A percentile compares a stretch with the other conserved stretches of the same genome.
These are phyloP conservation scores for Dentiscutata heterogama DNA, from an alignment of 371 early-diverging fungal genomes.

Conservation along the genomic window DNA sequence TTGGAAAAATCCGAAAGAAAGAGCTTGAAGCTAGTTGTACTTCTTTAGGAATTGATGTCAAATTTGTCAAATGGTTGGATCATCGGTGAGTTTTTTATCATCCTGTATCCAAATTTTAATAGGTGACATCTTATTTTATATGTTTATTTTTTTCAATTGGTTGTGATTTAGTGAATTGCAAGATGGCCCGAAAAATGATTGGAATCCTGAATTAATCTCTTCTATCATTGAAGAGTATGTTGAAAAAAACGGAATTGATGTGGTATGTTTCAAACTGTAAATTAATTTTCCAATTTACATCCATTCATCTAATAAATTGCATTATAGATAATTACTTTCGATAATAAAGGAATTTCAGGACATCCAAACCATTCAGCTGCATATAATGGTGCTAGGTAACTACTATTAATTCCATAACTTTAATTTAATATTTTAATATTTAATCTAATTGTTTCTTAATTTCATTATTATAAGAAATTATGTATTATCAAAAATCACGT, in stretches of 20 bases:
- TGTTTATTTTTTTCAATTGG: slow-evolving; percentile 20
- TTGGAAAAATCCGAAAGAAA: slow-evolving; percentile 80
- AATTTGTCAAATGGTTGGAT: slow-evolving; percentile 72
- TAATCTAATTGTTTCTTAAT: neutral
- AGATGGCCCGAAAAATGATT: slow-evolving; percentile 80
- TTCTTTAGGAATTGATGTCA: slow-evolving; percentile 70
- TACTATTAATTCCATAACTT: neutral
- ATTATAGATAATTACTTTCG: slow-evolving; percentile 92
- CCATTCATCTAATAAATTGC: neutral
- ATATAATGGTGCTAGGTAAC: slow-evolving; percentile 81
- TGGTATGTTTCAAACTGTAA: slow-evolving; percentile 56
- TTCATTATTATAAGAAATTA: slow-evolving; percentile 32
- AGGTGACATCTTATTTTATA: slow-evolving; percentile 44
- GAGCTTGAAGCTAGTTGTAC: slow-evolving; percentile 80
- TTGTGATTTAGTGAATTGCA: slow-evolving; percentile 66
- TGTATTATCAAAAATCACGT: neutral
- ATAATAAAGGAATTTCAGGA: slow-evolving; percentile 90
- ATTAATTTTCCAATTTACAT: neutral
- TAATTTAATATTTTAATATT: neutral
- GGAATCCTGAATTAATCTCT: slow-evolving; percentile 74
- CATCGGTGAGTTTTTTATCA: slow-evolving; percentile 63
- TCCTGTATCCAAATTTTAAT: neutral
- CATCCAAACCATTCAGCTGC: slow-evolving; percentile 95
- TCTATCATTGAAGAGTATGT: slow-evolving; percentile 67
- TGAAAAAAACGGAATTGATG: slow-evolving; percentile 69